phyloP scores from a whole-genome alignment of 495 filamentous ascomycete genomes.

The Jackrogersella multiformis region DNA sequence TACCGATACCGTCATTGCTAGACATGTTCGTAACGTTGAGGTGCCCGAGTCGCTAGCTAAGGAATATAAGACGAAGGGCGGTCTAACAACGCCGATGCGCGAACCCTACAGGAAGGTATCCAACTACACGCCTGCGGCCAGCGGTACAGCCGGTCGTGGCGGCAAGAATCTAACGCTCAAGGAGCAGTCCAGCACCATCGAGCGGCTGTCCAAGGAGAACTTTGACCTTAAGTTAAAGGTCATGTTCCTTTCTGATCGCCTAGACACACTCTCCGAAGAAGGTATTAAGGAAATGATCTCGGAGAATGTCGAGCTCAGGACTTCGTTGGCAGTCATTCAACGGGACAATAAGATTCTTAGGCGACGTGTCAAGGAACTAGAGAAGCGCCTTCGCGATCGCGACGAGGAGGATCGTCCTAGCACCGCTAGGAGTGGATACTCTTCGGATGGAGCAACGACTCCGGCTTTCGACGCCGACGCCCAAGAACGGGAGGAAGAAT shows the following conservation, averaged over 20 bases:
- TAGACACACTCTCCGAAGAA: constrained; percentile 94
- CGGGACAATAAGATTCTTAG: constrained; percentile 86
- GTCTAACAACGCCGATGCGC: constrained; percentile 61
- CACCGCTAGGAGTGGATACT: constrained; percentile 58
- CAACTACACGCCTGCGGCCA: constrained; percentile 57
- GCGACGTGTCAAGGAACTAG: constrained; percentile 80
- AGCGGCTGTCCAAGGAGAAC: constrained; percentile 93
- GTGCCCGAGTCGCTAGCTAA: constrained; percentile 88
- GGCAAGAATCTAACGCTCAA: constrained; percentile 91
- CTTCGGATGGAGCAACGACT: constrained; percentile 61
- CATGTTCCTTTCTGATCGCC: constrained; percentile 91
- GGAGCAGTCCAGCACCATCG: constrained; percentile 96
- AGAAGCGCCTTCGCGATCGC: constrained; percentile 83
- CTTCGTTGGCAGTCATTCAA: constrained; percentile 83
- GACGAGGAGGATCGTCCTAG: constrained; percentile 72
- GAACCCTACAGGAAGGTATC: constrained; percentile 53
- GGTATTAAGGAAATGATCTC: constrained; percentile 96
- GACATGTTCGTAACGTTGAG: constrained; percentile 85
- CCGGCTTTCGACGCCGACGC: constrained; percentile 64
- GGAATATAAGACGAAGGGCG: constrained; percentile 73
- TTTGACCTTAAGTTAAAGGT: constrained; percentile 98
- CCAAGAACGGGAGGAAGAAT: constrained; percentile 83
- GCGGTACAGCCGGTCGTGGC: constrained; percentile 65
- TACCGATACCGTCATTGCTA: constrained; percentile 88
- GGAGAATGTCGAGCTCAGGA: constrained; percentile 95